Evolutionary conservation across 352 stramenopile genomes (phyloP).

Genomic region (Elongisporangium anandrum): DNA sequence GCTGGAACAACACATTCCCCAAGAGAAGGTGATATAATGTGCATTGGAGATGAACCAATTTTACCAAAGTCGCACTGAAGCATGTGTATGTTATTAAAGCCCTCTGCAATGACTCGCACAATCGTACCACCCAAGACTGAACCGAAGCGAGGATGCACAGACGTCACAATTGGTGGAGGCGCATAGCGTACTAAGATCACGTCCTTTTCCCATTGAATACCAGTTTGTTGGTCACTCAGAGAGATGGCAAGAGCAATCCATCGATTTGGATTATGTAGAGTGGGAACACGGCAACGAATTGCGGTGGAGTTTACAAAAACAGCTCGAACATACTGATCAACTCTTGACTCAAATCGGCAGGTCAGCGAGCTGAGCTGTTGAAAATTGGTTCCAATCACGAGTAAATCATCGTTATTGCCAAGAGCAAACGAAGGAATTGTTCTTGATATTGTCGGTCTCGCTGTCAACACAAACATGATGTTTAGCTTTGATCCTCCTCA

Average conservation of each 20-base stretch:
- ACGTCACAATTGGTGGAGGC: conserved; percentile 19
- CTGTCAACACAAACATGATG: conserved; percentile 7
- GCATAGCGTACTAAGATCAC: conserved; percentile 27
- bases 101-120: conserved; percentile 14
- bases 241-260: conserved; percentile 29
- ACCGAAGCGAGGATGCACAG: conserved; percentile 9
- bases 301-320: conserved; percentile 20
- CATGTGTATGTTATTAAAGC: conserved; percentile 3
- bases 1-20: conserved; percentile 6
- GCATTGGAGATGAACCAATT: conserved; percentile 6
- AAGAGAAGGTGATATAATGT: conserved; percentile 2
- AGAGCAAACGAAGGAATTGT: conserved; percentile 22
- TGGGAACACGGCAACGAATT: conserved; percentile 22
- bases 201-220: not conserved
- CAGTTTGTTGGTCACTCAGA: conserved; percentile 1
- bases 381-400: conserved; percentile 23
- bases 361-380: conserved; percentile 20
- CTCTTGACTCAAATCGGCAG: conserved; percentile 24
- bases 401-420: conserved; percentile 17
- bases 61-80: conserved; percentile 8
- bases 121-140: conserved; percentile 13
- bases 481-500: not conserved
- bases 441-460: conserved; percentile 14
- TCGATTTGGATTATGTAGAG: conserved; percentile 10
- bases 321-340: conserved; percentile 4